A percentile compares a stretch with the other conserved stretches of the same genome.
Evolutionary conservation across 306 rosid genomes (phyloP).

Genomic region (Hippophae gyantsensis): DNA sequence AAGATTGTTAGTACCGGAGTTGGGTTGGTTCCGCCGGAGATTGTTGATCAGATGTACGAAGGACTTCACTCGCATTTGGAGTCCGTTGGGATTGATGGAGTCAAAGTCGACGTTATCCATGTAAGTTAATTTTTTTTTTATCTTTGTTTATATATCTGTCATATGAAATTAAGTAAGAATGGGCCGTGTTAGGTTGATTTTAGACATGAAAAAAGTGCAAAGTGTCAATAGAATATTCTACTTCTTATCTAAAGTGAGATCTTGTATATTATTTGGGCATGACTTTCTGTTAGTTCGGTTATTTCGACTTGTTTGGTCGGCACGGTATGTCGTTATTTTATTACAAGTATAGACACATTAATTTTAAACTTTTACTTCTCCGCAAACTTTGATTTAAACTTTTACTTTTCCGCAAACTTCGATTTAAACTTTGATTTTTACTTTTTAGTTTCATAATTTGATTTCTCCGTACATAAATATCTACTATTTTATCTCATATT

Average conservation of each 20-base stretch:
- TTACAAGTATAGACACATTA: neutral
- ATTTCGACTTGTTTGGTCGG: conserved; percentile 33
- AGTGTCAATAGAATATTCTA: neutral
- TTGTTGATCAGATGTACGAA: conserved; percentile 56
- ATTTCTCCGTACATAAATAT: too few species aligned
- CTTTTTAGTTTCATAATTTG: too few species aligned
- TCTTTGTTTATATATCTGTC: neutral
- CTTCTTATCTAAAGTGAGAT: neutral
- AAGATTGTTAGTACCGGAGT: conserved; percentile 63
- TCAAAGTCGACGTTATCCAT: conserved; percentile 88
- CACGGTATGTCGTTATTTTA: conserved; percentile 6
- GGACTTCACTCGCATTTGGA: conserved; percentile 73
- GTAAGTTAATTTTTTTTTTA: conserved; percentile 34
- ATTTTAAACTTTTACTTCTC: neutral
- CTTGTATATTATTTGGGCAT: too few species aligned
- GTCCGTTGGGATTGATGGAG: conserved; percentile 69
- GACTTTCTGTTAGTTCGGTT: neutral
- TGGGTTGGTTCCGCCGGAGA: conserved; percentile 66
- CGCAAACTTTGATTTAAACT: neutral
- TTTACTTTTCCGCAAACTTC: neutral
- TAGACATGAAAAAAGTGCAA: neutral
- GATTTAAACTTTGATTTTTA: too few species aligned
- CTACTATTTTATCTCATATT: too few species aligned
- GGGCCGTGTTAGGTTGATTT: neutral
- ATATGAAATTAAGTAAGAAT: neutral